Evolutionary conservation across 495 filamentous ascomycete species (phyloP).

Genomic region (Pyronema omphalodes): DNA sequence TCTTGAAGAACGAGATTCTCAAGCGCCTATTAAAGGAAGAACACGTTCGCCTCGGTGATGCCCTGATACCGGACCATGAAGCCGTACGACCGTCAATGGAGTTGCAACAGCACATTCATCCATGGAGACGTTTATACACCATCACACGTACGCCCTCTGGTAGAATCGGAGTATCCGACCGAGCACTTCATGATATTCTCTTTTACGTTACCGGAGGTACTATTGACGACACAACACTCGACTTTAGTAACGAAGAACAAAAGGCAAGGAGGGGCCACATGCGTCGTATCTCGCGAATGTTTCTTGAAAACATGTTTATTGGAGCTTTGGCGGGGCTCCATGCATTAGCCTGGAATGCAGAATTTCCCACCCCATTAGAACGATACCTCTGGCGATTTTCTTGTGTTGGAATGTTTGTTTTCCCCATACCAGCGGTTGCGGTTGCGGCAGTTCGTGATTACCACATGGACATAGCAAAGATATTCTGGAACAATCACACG

Average conservation of each 20-base stretch:
- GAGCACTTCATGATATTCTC: neutral
- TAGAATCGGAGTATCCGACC: neutral
- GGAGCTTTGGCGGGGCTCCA: neutral
- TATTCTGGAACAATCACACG: neutral
- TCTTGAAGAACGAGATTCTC: no score
- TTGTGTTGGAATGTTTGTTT: slow-evolving; percentile 6
- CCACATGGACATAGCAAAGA: neutral
- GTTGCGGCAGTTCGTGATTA: neutral
- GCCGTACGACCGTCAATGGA: no score
- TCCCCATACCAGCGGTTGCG: neutral
- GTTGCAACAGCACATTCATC: no score
- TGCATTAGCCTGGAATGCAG: slow-evolving; percentile 3
- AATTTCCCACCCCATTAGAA: slow-evolving; percentile 3
- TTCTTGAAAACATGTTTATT: neutral
- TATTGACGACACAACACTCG: no score
- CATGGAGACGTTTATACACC: neutral
- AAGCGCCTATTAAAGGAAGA: no score
- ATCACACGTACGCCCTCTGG: neutral
- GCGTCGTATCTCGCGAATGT: no score
- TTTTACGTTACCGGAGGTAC: neutral
- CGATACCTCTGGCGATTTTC: slow-evolving; percentile 1
- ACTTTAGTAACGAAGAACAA: no score
- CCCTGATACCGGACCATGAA: no score
- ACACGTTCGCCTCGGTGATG: no score
- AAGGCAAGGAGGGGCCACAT: no score